Base-by-base conservation (phyloP, 805 yeast genomes). In the Kluyveromyces siamensis region DNA sequence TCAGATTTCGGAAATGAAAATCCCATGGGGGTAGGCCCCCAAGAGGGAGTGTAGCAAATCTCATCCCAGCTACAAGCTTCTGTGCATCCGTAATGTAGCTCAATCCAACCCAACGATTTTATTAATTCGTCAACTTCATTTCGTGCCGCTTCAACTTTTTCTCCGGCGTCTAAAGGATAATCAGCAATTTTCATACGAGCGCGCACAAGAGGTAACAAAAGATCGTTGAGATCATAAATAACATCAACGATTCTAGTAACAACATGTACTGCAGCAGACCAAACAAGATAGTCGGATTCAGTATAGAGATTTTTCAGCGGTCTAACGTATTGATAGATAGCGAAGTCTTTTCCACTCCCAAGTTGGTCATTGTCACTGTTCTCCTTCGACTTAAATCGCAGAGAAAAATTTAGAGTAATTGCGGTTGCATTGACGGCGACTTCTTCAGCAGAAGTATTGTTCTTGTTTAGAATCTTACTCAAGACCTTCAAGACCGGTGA, bases 1-100 rank as follows among this genome's bases (percentile, higher is more conserved):
- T 40, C 41, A 7, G 48, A 45, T 18, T 41, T 46, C 4, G 55
- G 55, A 1, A 35, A 6, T 1, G 68, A 67, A 73, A 76, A 71
- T 1, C 76, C 75, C 21, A 77, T 41, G 4, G 81, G 81, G 0
- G 74, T 65, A 2, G 83, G 84, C 0, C 74, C 84, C 84, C 84
- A 79, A 0, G 81, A 73, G 1, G 84, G 84, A 14, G 77, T 71
- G 48, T 70, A 78, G 53, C 84, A 80, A 2, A 77, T 56, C 52
- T 76, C 80, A 53, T 76, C 72, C 62, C 65, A 60, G 0, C 54
- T 65, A 59, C 84, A 79, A 4, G 55, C 60, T 2, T 56, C 46
- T 0, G 68, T 54, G 58, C 83, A 79, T 40, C 65, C 52, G 48
- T 71, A 73, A 50, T 68, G 69, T 0, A 67, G 55, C 6, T 75